Evolutionary conservation across 371 early-diverging fungal species (phyloP).

Genomic region (Syncephalis fuscata): DNA sequence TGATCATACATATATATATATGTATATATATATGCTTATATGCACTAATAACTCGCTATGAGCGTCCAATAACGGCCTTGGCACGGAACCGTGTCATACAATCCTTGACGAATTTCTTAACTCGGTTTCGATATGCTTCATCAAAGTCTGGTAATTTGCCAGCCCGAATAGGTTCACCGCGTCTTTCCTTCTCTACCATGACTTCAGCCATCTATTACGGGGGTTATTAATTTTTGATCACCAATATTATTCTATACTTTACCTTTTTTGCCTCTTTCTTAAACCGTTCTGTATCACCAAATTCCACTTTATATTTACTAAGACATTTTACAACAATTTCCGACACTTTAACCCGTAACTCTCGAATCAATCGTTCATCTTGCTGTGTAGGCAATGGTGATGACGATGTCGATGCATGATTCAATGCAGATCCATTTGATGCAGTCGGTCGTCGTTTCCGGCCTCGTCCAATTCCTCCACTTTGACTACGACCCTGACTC

Average conservation of each 20-base stretch:
- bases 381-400: constrained; percentile 11
- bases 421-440: too few relatives aligned
- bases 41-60: too few relatives aligned
- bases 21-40: too few relatives aligned
- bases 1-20: too few relatives aligned
- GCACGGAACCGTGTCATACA: constrained; percentile 18
- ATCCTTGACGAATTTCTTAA: constrained; percentile 30
- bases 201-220: constrained; percentile 26
- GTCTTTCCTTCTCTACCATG: constrained; percentile 39
- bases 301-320: constrained; percentile 33
- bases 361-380: constrained; percentile 8
- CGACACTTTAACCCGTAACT: constrained; percentile 21
- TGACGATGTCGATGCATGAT: constrained; percentile 17
- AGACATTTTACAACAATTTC: constrained; percentile 37
- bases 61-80: not conserved
- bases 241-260: not conserved
- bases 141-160: constrained; percentile 23
- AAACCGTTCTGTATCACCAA: constrained; percentile 33
- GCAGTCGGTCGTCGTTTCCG: too few relatives aligned
- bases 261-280: constrained; percentile 53
- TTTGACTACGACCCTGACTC: too few relatives aligned
- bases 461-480: too few relatives aligned
- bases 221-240: not conserved
- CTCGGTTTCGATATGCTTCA: constrained; percentile 28
- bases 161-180: constrained; percentile 18